Percentiles rank a stretch among this genome's conserved stretches.
Evolutionary conservation across 371 early-diverging fungal species (phyloP).

Genomic region (Mucor lusitanicus): DNA sequence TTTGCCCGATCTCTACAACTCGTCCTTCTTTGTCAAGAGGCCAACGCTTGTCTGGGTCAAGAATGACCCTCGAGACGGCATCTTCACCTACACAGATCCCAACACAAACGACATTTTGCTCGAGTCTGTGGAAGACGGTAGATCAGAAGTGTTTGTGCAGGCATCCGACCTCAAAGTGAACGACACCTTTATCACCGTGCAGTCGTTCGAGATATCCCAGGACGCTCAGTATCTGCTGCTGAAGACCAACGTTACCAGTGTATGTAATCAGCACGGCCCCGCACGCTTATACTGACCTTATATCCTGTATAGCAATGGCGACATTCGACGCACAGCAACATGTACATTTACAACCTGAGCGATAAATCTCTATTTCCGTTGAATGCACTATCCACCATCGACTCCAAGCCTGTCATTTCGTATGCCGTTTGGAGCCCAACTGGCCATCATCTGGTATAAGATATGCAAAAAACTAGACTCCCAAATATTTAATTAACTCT

Average conservation of each 20-base stretch:
- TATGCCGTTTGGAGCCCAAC: slow-evolving; percentile 81
- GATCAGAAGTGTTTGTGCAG: slow-evolving; percentile 30
- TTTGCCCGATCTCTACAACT: slow-evolving; percentile 57
- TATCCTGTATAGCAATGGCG: slow-evolving; percentile 69
- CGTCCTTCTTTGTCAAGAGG: slow-evolving; percentile 44
- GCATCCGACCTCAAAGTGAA: slow-evolving; percentile 27
- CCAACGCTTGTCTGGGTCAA: slow-evolving; percentile 53
- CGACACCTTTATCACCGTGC: slow-evolving; percentile 27
- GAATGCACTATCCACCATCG: slow-evolving; percentile 40
- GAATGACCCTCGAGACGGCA: slow-evolving; percentile 51
- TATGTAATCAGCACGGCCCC: too few relatives aligned
- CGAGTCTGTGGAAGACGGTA: slow-evolving; percentile 35
- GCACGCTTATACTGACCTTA: too few relatives aligned
- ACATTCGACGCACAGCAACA: slow-evolving; percentile 79
- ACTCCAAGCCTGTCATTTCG: slow-evolving; percentile 42
- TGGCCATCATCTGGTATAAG: slow-evolving; percentile 72
- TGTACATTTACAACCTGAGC: slow-evolving; percentile 72
- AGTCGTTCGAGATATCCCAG: slow-evolving; percentile 64
- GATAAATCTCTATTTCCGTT: slow-evolving; percentile 62
- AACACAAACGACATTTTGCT: slow-evolving; percentile 48
- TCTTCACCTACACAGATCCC: slow-evolving; percentile 49
- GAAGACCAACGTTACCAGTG: slow-evolving; percentile 61
- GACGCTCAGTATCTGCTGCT: slow-evolving; percentile 81
- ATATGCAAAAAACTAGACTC: not conserved
- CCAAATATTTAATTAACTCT: slow-evolving; percentile 1